Evolutionary conservation across 2,329 filamentous ascomycete genomes (phyloP).

Genomic region (Diaporthe citri): DNA sequence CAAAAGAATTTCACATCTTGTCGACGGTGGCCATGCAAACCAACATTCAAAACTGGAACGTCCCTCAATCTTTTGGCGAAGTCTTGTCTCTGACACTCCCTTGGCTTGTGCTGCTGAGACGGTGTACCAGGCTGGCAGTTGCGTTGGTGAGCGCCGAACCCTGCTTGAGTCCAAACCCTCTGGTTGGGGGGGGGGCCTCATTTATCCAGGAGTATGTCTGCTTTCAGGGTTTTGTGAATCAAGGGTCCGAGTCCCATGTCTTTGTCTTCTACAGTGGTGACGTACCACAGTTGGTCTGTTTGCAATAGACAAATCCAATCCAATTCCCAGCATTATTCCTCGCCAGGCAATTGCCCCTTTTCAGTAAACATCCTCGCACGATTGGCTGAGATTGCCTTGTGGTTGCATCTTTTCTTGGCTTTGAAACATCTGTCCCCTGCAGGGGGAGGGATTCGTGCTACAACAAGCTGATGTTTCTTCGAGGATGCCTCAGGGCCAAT

Average conservation of each 20-base stretch:
- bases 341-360: neutral
- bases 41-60: neutral
- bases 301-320: neutral
- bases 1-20: constrained; percentile 11
- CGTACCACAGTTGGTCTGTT: neutral
- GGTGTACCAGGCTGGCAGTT: neutral
- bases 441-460: constrained; percentile 10
- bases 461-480: neutral
- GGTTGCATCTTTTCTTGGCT: neutral
- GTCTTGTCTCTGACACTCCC: too few relatives aligned
- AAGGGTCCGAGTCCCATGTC: neutral
- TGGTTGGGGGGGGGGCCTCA: neutral
- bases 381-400: neutral
- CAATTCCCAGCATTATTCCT: neutral
- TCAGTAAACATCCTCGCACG: neutral
- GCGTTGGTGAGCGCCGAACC: neutral
- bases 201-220: too few relatives aligned
- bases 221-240: neutral
- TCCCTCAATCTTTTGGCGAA: neutral
- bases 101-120: too few relatives aligned
- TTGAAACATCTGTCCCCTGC: constrained; percentile 18
- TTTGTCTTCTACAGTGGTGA: neutral
- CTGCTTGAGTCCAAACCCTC: neutral
- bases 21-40: neutral
- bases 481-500: constrained; percentile 14